These are phyloP conservation scores for Triticum urartu DNA, from an alignment of 176 grass and related monocot genomes.

Conservation along the genomic window DNA sequence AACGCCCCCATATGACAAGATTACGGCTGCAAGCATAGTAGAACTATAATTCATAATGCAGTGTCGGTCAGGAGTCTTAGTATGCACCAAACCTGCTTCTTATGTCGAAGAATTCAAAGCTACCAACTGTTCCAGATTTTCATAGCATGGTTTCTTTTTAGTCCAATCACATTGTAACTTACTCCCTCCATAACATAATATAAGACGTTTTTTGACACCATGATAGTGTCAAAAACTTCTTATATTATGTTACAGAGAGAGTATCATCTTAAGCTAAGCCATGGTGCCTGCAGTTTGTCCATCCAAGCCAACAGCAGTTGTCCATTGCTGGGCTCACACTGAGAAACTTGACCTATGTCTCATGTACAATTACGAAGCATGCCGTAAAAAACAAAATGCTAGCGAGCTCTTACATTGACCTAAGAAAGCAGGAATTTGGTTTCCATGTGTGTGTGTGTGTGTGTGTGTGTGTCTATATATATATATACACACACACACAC, in stretches of 20 bases:
- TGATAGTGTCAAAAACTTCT: no score
- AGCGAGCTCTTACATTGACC: not conserved
- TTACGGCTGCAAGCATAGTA: not conserved
- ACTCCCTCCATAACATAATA: no score
- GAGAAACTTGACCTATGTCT: not conserved
- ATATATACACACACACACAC: no score
- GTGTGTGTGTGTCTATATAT: no score
- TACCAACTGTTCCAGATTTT: not conserved
- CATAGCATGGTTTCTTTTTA: not conserved
- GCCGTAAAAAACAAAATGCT: not conserved
- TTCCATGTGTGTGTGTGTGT: not conserved
- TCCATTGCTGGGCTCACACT: not conserved
- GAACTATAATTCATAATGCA: not conserved
- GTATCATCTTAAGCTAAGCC: not conserved
- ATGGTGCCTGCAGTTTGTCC: not conserved
- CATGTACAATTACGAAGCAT: slow-evolving; percentile 6
- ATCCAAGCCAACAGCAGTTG: not conserved
- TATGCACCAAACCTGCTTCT: not conserved
- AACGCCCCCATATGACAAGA: not conserved
- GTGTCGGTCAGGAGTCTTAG: not conserved
- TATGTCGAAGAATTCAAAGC: not conserved
- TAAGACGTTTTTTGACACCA: no score
- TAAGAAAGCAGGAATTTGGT: not conserved
- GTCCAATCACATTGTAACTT: not conserved
- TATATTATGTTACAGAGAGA: no score